Conservation (phyloP, 2,329 filamentous ascomycete species). For the Aspergillus carbonarius region DNA sequence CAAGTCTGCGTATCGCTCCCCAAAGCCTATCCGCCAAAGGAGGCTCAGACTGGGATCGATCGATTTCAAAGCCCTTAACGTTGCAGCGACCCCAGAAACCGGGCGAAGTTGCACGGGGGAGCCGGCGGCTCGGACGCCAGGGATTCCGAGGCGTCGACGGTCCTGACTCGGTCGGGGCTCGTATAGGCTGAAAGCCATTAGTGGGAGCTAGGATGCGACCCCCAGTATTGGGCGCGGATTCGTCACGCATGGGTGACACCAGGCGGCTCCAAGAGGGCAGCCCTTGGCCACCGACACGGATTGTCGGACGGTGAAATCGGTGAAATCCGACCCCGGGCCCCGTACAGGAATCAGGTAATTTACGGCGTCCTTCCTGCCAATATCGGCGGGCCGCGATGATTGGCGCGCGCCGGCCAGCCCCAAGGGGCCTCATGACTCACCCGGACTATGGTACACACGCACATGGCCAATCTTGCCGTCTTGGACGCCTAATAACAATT, state of each 20-base stretch:
- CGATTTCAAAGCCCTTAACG: background rate
- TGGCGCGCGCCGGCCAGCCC: background rate
- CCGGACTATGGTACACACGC: too few species aligned
- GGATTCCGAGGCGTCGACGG: background rate
- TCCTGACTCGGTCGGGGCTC: constrained; percentile 10
- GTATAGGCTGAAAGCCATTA: constrained; percentile 10
- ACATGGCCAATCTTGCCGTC: background rate
- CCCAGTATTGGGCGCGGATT: background rate
- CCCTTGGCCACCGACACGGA: background rate
- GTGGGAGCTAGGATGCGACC: constrained; percentile 2
- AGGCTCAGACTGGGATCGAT: background rate
- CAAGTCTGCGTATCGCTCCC: background rate
- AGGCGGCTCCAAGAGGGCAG: background rate
- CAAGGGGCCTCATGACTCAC: too few species aligned
- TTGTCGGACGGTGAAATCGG: background rate
- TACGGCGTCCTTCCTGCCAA: background rate
- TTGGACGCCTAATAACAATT: background rate
- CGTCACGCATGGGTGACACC: constrained; percentile 6
- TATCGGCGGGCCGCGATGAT: background rate
- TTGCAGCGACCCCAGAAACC: background rate
- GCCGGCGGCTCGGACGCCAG: background rate
- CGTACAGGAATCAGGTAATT: background rate
- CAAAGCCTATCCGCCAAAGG: background rate
- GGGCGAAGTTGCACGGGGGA: background rate
- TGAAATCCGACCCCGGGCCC: background rate